Evolutionary conservation across 345 rosid species (phyloP), one percentile per base, ranked within the genome.

Genomic region (Orychophragmus violaceus): DNA sequence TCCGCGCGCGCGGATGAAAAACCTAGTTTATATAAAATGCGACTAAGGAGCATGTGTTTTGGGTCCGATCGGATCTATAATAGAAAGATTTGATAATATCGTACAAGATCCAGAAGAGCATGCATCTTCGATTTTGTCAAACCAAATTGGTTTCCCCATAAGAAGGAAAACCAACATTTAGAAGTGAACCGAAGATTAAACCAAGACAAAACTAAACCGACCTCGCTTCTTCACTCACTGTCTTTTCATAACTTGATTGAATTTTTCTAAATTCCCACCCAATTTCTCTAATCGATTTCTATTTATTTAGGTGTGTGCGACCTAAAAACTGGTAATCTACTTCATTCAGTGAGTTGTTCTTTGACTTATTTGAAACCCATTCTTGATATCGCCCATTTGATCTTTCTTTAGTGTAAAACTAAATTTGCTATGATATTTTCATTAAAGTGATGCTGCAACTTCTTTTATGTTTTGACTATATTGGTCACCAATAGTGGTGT

Each of bases 51-150:
- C 41, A 59, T 69, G 59, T 59, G 66, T 25, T 55, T 35, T 6
- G 59, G 30, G 25, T 16, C 59, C 49, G 66, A 69, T 69, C 52
- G 18, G 59, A 69, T 69, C 73, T 59, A 41, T 59, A 59, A 59
- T 3, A 2, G 12, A 59, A 49, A 5, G 36, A 5, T 25, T 46
- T 25, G 21, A 68, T 10, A 46, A 45, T 14, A 18, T 25, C 58
- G 59, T 5, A 59, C 35, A 14, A 17, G 65, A 59, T 59, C 73
- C 9, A 68, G 27, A 56, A 44, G 42, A 42, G 61, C 33, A 51
- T 51, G 56, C 63, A 56, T 64, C 46, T 63, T 33, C 24, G 14
- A 33, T n/a, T 48, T 48, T 45, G 21, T 27, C 27, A 3, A 35
- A 35, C 39, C 39, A 12, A 35, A 11, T 35, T 35, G 14, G n/a